phyloP scores from a whole-genome alignment of 148 eudicot genomes.

The Suaeda aralocaspica region DNA sequence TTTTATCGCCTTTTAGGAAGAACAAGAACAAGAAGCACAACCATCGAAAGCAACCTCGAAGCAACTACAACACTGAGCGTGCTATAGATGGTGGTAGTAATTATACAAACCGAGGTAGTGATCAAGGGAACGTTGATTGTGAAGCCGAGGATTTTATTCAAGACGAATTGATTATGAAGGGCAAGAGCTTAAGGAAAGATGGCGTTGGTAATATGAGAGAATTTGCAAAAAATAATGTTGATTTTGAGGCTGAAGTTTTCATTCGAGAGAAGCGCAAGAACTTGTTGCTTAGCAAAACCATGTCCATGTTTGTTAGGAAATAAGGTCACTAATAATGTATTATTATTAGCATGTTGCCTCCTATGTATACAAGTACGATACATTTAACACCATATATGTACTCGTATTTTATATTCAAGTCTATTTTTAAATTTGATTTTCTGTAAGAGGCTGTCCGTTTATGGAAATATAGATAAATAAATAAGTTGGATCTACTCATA shows the following conservation, averaged over 20 bases:
- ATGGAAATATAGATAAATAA: too few relatives aligned
- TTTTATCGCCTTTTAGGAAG: slow-evolving; percentile 21
- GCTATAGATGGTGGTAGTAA: not conserved
- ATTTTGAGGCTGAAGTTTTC: slow-evolving; percentile 8
- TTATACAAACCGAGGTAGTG: not conserved
- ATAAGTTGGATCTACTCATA: too few relatives aligned
- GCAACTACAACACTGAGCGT: not conserved
- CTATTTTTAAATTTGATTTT: too few relatives aligned
- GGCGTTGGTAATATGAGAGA: not conserved
- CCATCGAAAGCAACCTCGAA: not conserved
- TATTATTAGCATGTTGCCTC: not conserved
- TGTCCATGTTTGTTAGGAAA: slow-evolving; percentile 10
- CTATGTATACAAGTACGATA: too few relatives aligned
- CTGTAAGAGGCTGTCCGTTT: too few relatives aligned
- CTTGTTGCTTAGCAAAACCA: slow-evolving; percentile 9
- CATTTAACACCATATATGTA: not conserved
- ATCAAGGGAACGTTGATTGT: not conserved
- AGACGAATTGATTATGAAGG: too few relatives aligned
- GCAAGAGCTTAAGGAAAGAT: too few relatives aligned
- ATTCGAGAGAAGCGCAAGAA: slow-evolving; percentile 12
- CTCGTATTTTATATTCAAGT: too few relatives aligned
- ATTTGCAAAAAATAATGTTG: not conserved
- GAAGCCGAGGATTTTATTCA: too few relatives aligned
- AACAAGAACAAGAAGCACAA: slow-evolving; percentile 12
- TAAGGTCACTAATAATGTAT: not conserved